These are phyloP conservation scores for Naegleria fowleri DNA, from an alignment of 208 protist species.

Conservation along the genomic window DNA sequence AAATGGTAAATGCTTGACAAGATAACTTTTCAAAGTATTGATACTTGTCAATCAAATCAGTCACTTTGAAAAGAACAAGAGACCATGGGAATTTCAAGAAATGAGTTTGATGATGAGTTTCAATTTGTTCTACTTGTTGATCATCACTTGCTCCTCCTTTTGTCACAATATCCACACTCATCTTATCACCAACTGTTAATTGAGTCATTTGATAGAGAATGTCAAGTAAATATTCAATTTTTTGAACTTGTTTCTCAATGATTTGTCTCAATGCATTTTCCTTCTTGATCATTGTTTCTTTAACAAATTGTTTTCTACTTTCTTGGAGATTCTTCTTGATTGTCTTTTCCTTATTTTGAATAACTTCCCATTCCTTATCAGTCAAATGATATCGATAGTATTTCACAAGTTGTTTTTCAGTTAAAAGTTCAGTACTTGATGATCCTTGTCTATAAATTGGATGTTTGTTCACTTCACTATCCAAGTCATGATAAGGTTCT, in stretches of 20 bases:
- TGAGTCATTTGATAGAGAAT: neutral
- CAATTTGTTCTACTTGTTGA: neutral
- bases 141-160: neutral
- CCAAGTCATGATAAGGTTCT: neutral
- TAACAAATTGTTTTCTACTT: neutral
- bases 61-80: neutral
- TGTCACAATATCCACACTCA: neutral
- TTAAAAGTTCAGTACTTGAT: neutral
- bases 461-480: neutral
- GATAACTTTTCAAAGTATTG: neutral
- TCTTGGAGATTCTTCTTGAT: neutral
- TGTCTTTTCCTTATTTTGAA: slow-evolving; percentile 11
- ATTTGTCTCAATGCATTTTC: neutral
- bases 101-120: neutral
- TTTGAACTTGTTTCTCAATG: slow-evolving; percentile 1
- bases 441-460: neutral
- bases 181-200: neutral
- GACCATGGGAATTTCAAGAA: neutral
- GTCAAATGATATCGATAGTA: slow-evolving; percentile 4
- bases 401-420: neutral
- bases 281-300: neutral
- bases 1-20: neutral
- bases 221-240: neutral
- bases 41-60: neutral
- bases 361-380: slow-evolving; percentile 1